Base-by-base conservation (phyloP, 2,329 filamentous ascomycete species). In the Xylaria sp. region DNA sequence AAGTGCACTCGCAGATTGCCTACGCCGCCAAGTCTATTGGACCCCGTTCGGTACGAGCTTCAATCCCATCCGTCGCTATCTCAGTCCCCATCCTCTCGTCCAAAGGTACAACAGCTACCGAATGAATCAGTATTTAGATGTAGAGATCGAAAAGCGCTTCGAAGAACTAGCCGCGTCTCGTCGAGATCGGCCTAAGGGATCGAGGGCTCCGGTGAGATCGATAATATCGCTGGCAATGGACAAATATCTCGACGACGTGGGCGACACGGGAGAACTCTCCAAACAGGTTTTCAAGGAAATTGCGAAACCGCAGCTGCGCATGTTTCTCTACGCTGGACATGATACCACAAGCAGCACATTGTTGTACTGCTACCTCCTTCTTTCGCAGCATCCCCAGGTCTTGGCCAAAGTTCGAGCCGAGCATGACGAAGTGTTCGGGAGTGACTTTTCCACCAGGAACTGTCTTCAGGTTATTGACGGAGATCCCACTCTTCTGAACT, bases 341-440 rank as follows among this genome's bases (percentile, higher is more conserved):
- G 89, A 91, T 71, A 90, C 89, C 0, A 89, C 86, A n/a, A 86
- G 84, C 33, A 88, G 89, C 55, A 88, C 85, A 8, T 77, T 88
- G 1, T 80, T 81, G 28, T 88, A 86, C 75, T 78, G 83, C 8
- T 80, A 84, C 43, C 82, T 84, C 72, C 79, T 87, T 68, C 79
- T 79, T 7, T 72, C 71, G 1, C 12, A 62, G 23, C 69, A 78
- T 8, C 72, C 74, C 1, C 64, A 71, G 4, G 64, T 62, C 1
- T 61, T 77, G 25, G 39, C 73, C 2, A 70, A 69, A 1, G 55
- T 81, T 1, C 72, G 75, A 23, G 49, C 64, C 1, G 74, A 76
- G 57, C 72, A 82, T 7, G 74, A 76, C 49, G 13, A 61, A 9
- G 70, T 76, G 0, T 72, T 77, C 28, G 73, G 74, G 7, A 25